A percentile compares a stretch with the other conserved stretches of the same genome.
These are phyloP conservation scores for Neofusicoccum cordaticola DNA, from an alignment of 2,329 filamentous ascomycete genomes.

Conservation along the genomic window DNA sequence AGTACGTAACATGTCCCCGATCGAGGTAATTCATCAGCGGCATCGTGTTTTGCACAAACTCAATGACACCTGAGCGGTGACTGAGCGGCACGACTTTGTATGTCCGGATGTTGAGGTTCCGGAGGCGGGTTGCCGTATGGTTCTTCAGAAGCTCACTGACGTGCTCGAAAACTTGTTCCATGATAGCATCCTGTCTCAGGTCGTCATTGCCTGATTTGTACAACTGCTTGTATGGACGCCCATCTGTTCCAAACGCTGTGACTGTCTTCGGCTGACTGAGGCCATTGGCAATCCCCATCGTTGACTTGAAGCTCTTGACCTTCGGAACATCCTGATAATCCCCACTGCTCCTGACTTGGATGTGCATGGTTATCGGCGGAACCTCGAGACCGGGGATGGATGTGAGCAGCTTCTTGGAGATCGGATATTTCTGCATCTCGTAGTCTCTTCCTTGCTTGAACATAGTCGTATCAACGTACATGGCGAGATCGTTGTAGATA, in stretches of 20 bases:
- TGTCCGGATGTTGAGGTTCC: slow-evolving; percentile 84
- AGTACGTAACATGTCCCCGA: slow-evolving; percentile 83
- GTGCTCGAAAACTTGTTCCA: slow-evolving; percentile 98
- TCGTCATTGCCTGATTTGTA: slow-evolving; percentile 96
- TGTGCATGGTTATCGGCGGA: slow-evolving; percentile 84
- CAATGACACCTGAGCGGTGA: slow-evolving; percentile 82
- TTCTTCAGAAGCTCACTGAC: slow-evolving; percentile 86
- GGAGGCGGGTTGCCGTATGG: slow-evolving; percentile 81
- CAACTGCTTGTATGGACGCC: slow-evolving; percentile 79
- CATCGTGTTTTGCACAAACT: slow-evolving; percentile 92
- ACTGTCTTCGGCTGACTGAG: slow-evolving; percentile 93
- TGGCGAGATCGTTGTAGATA: slow-evolving; percentile 60
- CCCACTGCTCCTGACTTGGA: slow-evolving; percentile 64
- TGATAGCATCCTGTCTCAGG: slow-evolving; percentile 92
- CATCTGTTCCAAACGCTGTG: slow-evolving; percentile 75
- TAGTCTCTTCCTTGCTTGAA: slow-evolving; percentile 68
- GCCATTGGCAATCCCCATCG: slow-evolving; percentile 82
- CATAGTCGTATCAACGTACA: slow-evolving; percentile 61
- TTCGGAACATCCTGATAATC: slow-evolving; percentile 75
- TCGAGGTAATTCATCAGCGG: slow-evolving; percentile 89
- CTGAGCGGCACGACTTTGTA: slow-evolving; percentile 96
- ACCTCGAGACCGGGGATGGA: slow-evolving; percentile 65
- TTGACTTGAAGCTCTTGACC: slow-evolving; percentile 69
- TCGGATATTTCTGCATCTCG: slow-evolving; percentile 59
- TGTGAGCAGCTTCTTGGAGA: slow-evolving; percentile 62